Evolutionary conservation across 306 rosid species (phyloP).

Genomic region (Argentina anserina): DNA sequence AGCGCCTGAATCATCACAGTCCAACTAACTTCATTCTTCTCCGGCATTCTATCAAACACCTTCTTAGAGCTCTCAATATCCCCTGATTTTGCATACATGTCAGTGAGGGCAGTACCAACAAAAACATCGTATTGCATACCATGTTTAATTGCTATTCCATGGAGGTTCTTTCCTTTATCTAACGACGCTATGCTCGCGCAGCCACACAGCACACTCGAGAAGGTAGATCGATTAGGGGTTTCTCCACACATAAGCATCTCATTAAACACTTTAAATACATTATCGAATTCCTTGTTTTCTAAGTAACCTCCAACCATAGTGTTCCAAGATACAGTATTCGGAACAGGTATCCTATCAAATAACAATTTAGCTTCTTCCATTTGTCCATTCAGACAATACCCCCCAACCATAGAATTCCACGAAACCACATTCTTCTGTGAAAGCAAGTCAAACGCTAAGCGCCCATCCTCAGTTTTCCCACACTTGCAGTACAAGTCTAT

Average conservation of each 20-base stretch:
- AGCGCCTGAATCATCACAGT: conserved; percentile 18
- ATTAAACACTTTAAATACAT: conserved; percentile 8
- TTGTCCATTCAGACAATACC: conserved; percentile 13
- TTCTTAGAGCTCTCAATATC: conserved; percentile 16
- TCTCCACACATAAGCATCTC: conserved; percentile 19
- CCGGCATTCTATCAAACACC: conserved; percentile 1
- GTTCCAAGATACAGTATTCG: conserved; percentile 13
- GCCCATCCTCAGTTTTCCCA: conserved; percentile 13
- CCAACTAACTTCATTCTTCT: conserved; percentile 17
- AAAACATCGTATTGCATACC: conserved; percentile 10
- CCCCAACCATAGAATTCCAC: conserved; percentile 14
- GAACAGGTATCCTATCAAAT: conserved; percentile 14
- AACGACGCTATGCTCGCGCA: conserved; percentile 21
- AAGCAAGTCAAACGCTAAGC: conserved; percentile 4
- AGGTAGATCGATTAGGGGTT: conserved; percentile 7
- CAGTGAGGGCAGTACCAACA: conserved; percentile 27
- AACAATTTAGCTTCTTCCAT: conserved; percentile 18
- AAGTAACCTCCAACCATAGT: conserved; percentile 8
- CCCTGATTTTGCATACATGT: conserved; percentile 19
- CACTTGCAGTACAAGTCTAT: conserved; percentile 13
- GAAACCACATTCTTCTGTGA: conserved; percentile 13
- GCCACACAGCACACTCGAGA: conserved; percentile 3
- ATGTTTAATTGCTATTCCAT: conserved; percentile 11
- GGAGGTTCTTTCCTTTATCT: conserved; percentile 16
- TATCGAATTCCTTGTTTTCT: conserved; percentile 13